Evolutionary conservation across 176 grass and related monocot genomes (phyloP).

Genomic region (Calamus simplicifolius): DNA sequence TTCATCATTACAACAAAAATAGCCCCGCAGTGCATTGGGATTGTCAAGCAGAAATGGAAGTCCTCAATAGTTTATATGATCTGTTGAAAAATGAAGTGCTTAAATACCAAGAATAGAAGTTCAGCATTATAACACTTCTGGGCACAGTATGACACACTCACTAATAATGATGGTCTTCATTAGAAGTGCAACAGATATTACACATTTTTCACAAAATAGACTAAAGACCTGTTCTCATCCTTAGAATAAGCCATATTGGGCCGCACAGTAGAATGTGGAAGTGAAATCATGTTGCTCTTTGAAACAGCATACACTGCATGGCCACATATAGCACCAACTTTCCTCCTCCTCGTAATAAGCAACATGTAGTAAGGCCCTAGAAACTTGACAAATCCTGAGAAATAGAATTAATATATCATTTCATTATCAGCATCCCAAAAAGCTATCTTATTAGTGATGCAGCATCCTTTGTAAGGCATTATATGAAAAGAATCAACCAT

Average conservation of each 20-base stretch:
- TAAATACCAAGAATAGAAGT: neutral
- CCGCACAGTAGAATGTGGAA: conserved; percentile 76
- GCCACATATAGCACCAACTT: conserved; percentile 79
- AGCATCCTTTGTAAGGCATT: too few species aligned
- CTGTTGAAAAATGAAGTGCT: neutral
- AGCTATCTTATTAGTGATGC: too few species aligned
- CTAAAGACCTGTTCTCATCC: conserved; percentile 99
- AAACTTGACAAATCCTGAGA: conserved; percentile 85
- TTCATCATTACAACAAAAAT: too few species aligned
- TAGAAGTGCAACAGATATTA: conserved; percentile 53
- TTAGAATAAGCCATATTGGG: conserved; percentile 89
- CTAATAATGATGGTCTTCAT: conserved; percentile 29
- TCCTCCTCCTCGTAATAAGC: conserved; percentile 85
- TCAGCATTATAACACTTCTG: neutral
- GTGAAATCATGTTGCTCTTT: conserved; percentile 73
- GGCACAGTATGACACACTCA: conserved; percentile 17
- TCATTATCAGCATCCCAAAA: too few species aligned
- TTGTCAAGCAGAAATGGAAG: too few species aligned
- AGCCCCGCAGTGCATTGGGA: too few species aligned
- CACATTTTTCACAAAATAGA: conserved; percentile 71
- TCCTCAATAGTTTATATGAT: too few species aligned
- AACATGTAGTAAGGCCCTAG: conserved; percentile 97
- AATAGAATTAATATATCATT: neutral
- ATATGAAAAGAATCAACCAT: neutral
- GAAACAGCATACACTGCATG: conserved; percentile 71